Base-by-base conservation (phyloP, 225 moss, liverwort and hornwort species). In the Rhytidiadelphus loreus region DNA sequence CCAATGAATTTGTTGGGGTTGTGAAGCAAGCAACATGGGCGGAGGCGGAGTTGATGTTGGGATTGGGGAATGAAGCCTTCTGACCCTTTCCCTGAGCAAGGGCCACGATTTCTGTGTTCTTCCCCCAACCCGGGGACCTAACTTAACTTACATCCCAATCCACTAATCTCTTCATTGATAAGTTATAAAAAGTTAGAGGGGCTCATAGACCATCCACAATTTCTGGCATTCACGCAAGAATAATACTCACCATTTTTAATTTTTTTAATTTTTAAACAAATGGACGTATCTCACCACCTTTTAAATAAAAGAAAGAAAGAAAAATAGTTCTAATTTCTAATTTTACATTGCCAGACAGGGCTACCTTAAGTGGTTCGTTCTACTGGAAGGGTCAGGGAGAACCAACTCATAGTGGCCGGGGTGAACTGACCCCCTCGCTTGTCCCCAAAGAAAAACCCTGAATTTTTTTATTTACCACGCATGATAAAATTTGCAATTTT, bases 81-180 rank as follows among this genome's bases (percentile, higher is more conserved):
- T 84, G 84, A 91, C 91, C 89, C 91, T 87, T 89, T 87, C 74
- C 87, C 89, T 80, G 84, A 65, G 89, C 86, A 73, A 84, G 83
- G 89, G 87, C 86, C 91, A 89, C 3, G 25, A 89, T 87, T 91
- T 87, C 84, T 44, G 89, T 80, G 66, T 65, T 65, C 52, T 53
- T 79, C 72, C 84, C 77, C 23, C 20, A 73, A 64, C 71, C 41
- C 8, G 12, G 77, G 91, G 25, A 29, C 37, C 66, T 61, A 64
- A 23, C 16, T 37, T 68, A 64, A 23, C 9, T 21, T 68, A 21
- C 73, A 74, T 87, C 59, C 80, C 72, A 86, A 89, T 86, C 74
- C 91, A 87, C 25, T 79, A 80, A 80, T 80, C 83, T 50, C 80
- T 62, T 62, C 62, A 50, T 33, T n/a, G 39, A 74, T 86, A 61